Evolutionary conservation across 331 rosid species (phyloP).

Genomic region (Erythrophleum ivorense): DNA sequence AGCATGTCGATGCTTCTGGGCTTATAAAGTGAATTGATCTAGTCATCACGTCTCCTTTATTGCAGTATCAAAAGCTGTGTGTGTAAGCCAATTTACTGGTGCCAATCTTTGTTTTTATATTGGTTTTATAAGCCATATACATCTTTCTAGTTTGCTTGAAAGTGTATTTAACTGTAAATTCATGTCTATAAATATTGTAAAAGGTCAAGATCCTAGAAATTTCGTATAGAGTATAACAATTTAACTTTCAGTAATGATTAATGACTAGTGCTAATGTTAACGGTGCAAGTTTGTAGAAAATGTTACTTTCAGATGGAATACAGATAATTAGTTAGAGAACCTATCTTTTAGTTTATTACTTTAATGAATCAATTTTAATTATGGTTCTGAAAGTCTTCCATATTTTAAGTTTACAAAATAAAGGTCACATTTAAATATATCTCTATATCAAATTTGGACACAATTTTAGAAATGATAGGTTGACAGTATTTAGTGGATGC

Average conservation of each 20-base stretch:
- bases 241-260: not conserved
- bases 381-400: too few species aligned
- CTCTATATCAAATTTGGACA: too few species aligned
- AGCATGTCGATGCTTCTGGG: slow-evolving; percentile 42
- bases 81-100: not conserved
- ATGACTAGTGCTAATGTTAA: too few species aligned
- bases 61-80: slow-evolving; percentile 27
- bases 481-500: not conserved
- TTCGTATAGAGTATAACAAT: not conserved
- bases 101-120: not conserved
- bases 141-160: not conserved
- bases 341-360: too few species aligned
- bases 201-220: not conserved
- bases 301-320: too few species aligned
- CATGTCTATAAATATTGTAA: not conserved
- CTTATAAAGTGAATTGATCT: slow-evolving; percentile 41
- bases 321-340: too few species aligned
- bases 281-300: too few species aligned
- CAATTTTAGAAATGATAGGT: too few species aligned
- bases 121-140: not conserved
- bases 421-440: too few species aligned
- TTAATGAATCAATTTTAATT: too few species aligned
- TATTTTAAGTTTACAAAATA: too few species aligned
- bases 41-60: slow-evolving; percentile 45
- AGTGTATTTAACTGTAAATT: not conserved